Evolutionary conservation across 2,329 filamentous ascomycete species (phyloP).

Genomic region (Neopestalotiopsis clavispora): DNA sequence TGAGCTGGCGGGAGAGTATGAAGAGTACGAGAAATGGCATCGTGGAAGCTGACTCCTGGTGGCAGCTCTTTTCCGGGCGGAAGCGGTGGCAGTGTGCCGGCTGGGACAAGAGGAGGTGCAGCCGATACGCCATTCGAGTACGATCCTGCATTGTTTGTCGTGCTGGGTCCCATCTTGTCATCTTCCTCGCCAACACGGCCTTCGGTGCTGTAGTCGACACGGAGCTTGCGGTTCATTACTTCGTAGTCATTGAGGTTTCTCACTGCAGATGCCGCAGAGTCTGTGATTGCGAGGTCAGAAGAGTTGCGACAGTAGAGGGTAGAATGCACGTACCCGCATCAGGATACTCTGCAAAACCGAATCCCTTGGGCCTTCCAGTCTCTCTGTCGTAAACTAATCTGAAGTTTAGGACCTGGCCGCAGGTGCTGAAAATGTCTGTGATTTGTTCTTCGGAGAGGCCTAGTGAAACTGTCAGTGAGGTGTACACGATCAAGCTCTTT

Average conservation of each 20-base stretch:
- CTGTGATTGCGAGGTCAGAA: slow-evolving; percentile 38
- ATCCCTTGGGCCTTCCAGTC: slow-evolving; percentile 92
- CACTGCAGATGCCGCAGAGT: slow-evolving; percentile 88
- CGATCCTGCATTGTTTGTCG: slow-evolving; percentile 22
- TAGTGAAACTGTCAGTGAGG: slow-evolving; percentile 39
- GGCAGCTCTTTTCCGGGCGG: slow-evolving; percentile 85
- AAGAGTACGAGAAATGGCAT: slow-evolving; percentile 91
- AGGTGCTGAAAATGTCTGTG: slow-evolving; percentile 87
- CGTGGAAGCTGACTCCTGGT: slow-evolving; percentile 80
- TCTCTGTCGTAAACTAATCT: slow-evolving; percentile 94
- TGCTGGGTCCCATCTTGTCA: slow-evolving; percentile 25
- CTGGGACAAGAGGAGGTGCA: slow-evolving; percentile 33
- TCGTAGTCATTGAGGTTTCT: slow-evolving; percentile 95
- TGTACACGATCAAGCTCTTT: neutral
- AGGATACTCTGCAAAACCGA: slow-evolving; percentile 94
- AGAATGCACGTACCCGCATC: slow-evolving; percentile 71
- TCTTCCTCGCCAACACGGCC: slow-evolving; percentile 74
- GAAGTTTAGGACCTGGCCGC: slow-evolving; percentile 90
- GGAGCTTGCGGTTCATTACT: slow-evolving; percentile 90
- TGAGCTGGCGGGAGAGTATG: slow-evolving; percentile 85
- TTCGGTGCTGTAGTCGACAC: slow-evolving; percentile 96
- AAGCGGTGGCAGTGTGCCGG: slow-evolving; percentile 74
- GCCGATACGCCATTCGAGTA: slow-evolving; percentile 37
- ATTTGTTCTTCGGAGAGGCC: slow-evolving; percentile 97
- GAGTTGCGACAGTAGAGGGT: neutral